Evolutionary conservation across 1,284 basidiomycete genomes (phyloP), one percentile per base, ranked within the genome.

Genomic region (Ganoderma lucidum): DNA sequence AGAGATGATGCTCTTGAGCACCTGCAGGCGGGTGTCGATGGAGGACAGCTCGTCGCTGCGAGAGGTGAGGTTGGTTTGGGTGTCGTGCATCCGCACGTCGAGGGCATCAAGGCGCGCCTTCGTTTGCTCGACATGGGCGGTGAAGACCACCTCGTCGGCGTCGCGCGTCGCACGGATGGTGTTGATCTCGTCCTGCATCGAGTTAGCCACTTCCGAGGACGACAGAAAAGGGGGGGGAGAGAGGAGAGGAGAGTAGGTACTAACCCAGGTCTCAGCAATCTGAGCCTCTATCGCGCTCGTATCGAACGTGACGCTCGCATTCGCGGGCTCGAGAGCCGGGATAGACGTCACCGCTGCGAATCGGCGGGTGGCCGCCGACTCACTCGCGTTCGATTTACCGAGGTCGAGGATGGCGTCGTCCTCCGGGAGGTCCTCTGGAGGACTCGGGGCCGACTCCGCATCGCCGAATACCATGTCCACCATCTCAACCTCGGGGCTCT

Each of bases 71-170:
- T 73, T 67, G 28, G 60, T 56, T 10, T 73, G 66, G 1, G 76
- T 72, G 15, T 71, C 75, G 44, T 72, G 70, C 62, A 77, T 73
- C 28, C 74, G 75, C 30, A 66, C 64, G 32, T 75, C 76, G 44
- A 80, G 74, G 0, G 65, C 73, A 30, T 63, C 71, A 23, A 78
- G 70, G 61, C 74, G 75, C 8, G 75, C 74, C 70, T 76, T 77
- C 2, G 74, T 70, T 56, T 75, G 70, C 58, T 75, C 73, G 12
- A 78, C 74, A 56, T 77, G 73, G 4, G 62, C 64, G 5, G 70
- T 60, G 64, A 77, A 75, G 17, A 66, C 69, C 4, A 68, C 67
- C 56, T 80, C 78, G n/a, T 76, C 76, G 44, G 70, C 68, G 65
- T 70, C 75, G 37, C 75, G 73, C 0, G 72, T 71, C 14, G 71